Evolutionary conservation across 2,329 filamentous ascomycete genomes (phyloP).

Genomic region (Cladosporium colombiae): DNA sequence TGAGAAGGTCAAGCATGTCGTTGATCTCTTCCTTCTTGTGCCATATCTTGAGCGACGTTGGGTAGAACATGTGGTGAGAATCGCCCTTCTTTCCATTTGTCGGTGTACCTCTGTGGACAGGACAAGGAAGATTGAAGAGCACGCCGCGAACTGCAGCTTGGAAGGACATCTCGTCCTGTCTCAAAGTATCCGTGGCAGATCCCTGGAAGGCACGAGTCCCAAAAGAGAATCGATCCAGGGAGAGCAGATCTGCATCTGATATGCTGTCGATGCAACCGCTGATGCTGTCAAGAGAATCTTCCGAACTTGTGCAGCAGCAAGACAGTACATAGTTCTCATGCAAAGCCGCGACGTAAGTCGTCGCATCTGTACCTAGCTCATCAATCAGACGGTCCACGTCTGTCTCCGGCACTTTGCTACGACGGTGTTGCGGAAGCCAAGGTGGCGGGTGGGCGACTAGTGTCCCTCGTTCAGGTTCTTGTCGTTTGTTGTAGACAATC

Average conservation of each 20-base stretch:
- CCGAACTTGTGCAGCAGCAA: slow-evolving; percentile 64
- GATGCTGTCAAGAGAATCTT: slow-evolving; percentile 70
- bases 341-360: slow-evolving; percentile 84
- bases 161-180: slow-evolving; percentile 93
- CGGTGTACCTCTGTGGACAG: slow-evolving; percentile 66
- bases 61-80: slow-evolving; percentile 89
- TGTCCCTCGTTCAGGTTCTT: slow-evolving; percentile 51
- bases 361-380: slow-evolving; percentile 87
- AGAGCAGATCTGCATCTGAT: slow-evolving; percentile 85
- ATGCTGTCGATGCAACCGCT: slow-evolving; percentile 84
- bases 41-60: slow-evolving; percentile 81
- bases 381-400: slow-evolving; percentile 73
- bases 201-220: slow-evolving; percentile 54
- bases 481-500: slow-evolving; percentile 92
- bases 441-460: slow-evolving; percentile 46
- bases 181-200: slow-evolving; percentile 67
- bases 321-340: slow-evolving; percentile 94
- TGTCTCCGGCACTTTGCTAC: slow-evolving; percentile 48
- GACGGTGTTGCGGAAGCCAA: slow-evolving; percentile 47
- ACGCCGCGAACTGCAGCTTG: slow-evolving; percentile 86
- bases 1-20: slow-evolving; percentile 69
- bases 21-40: slow-evolving; percentile 79
- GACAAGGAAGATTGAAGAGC: slow-evolving; percentile 79
- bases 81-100: slow-evolving; percentile 48
- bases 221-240: slow-evolving; percentile 68